Conservation (phyloP, 108 stramenopile species). For the Epithemia pelagica region DNA sequence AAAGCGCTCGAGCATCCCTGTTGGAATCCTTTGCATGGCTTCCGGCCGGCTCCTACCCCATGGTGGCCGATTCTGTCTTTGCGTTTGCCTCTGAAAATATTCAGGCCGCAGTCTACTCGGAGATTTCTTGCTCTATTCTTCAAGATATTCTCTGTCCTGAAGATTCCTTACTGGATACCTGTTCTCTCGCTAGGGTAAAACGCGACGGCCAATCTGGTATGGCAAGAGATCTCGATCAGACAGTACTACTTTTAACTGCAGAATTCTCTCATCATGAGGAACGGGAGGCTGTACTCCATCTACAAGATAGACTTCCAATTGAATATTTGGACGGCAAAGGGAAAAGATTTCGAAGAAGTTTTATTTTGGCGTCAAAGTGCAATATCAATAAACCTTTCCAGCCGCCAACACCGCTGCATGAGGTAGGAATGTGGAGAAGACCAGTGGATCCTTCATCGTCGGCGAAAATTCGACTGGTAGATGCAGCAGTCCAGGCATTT, state of each 20-base stretch:
- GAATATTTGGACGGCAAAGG: background rate
- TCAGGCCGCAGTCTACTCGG: slow-evolving; percentile 45
- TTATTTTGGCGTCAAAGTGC: slow-evolving; percentile 46
- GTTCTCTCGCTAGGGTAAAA: slow-evolving; percentile 44
- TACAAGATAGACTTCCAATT: background rate
- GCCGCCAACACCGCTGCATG: slow-evolving; percentile 70
- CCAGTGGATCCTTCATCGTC: slow-evolving; percentile 64
- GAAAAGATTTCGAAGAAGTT: slow-evolving; percentile 29
- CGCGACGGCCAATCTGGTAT: slow-evolving; percentile 55
- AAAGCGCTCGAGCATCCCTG: slow-evolving; percentile 70
- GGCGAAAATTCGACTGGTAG: slow-evolving; percentile 67
- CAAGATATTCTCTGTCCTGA: slow-evolving; percentile 51
- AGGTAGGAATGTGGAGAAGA: slow-evolving; percentile 72
- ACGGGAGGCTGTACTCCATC: slow-evolving; percentile 63
- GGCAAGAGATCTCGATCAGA: slow-evolving; percentile 48
- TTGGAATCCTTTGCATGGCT: slow-evolving; percentile 87
- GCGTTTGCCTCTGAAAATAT: slow-evolving; percentile 66
- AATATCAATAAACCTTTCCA: slow-evolving; percentile 25
- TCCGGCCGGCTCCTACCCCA: slow-evolving; percentile 80
- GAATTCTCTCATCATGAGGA: slow-evolving; percentile 55
- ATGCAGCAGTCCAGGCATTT: slow-evolving; percentile 79
- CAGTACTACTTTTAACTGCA: slow-evolving; percentile 39
- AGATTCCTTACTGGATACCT: slow-evolving; percentile 62
- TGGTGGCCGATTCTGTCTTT: slow-evolving; percentile 76
- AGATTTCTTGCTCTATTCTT: slow-evolving; percentile 63